Percentiles rank a stretch among this genome's conserved stretches.
Evolutionary conservation across 495 filamentous ascomycete species (phyloP).

Genomic region (Aspergillus hancockii): DNA sequence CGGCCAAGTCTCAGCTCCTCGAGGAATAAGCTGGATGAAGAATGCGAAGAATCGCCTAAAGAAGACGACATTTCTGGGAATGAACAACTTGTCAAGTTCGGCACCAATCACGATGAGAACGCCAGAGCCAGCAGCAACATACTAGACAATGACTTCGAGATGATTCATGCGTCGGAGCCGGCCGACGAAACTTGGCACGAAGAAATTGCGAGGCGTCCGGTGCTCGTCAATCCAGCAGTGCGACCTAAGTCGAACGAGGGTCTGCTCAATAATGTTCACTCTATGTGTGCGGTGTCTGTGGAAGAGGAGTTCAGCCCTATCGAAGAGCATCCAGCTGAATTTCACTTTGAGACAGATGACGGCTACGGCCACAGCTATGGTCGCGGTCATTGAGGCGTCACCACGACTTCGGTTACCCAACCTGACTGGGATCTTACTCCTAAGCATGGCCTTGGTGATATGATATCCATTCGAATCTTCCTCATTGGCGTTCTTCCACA

Average conservation of each 20-base stretch:
- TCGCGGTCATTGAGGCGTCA: slow-evolving; percentile 18
- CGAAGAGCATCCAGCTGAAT: slow-evolving; percentile 37
- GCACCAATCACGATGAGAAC: slow-evolving; percentile 35
- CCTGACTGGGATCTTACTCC: neutral
- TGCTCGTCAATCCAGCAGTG: slow-evolving; percentile 40
- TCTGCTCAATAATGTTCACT: slow-evolving; percentile 60
- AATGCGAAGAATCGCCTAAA: slow-evolving; percentile 26
- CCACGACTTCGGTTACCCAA: neutral
- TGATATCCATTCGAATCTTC: slow-evolving; percentile 5
- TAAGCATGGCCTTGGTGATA: slow-evolving; percentile 6
- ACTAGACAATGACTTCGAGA: slow-evolving; percentile 32
- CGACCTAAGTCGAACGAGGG: slow-evolving; percentile 69
- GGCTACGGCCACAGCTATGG: slow-evolving; percentile 63
- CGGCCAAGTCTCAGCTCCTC: slow-evolving; percentile 50
- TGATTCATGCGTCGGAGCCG: slow-evolving; percentile 19
- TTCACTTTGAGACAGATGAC: slow-evolving; percentile 66
- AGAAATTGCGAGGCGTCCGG: slow-evolving; percentile 56
- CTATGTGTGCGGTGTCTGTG: slow-evolving; percentile 43
- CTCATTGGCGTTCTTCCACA: slow-evolving; percentile 3
- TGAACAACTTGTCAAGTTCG: slow-evolving; percentile 61
- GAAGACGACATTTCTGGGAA: slow-evolving; percentile 56
- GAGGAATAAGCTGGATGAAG: slow-evolving; percentile 27
- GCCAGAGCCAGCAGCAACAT: slow-evolving; percentile 41
- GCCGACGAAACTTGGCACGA: slow-evolving; percentile 50
- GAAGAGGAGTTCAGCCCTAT: slow-evolving; percentile 44